These are phyloP conservation scores for Scedosporium boydii DNA, from an alignment of 2,329 filamentous ascomycete genomes.

Conservation along the genomic window DNA sequence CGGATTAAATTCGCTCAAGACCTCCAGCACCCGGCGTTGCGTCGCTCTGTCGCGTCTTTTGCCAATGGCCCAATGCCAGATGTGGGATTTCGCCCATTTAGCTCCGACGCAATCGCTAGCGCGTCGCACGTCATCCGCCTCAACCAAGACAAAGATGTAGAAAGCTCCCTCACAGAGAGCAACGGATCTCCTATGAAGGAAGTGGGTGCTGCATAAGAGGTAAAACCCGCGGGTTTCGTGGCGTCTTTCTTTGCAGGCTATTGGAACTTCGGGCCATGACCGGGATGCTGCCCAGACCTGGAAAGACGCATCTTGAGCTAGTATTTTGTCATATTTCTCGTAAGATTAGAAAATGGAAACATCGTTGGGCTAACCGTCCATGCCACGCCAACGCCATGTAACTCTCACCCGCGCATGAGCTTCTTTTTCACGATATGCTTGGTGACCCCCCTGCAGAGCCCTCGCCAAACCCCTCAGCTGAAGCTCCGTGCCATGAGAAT, in stretches of 20 bases:
- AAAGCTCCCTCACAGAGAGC: neutral
- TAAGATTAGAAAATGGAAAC: neutral
- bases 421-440: no score
- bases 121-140: conserved; percentile 4
- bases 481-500: neutral
- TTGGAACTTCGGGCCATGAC: neutral
- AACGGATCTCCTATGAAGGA: neutral
- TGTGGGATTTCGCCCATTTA: neutral
- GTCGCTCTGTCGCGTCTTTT: neutral
- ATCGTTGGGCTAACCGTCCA: neutral
- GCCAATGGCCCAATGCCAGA: neutral
- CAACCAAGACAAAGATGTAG: neutral
- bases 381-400: no score
- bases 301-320: no score
- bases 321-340: no score
- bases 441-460: no score
- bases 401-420: no score
- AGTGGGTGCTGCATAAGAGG: no score
- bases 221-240: neutral
- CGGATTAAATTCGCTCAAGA: neutral
- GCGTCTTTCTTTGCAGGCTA: neutral
- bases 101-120: conserved; percentile 3
- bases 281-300: no score
- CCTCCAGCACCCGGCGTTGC: neutral
- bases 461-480: no score